Conservation (phyloP, 441 rosid genomes). For the Populus hybrid region DNA sequence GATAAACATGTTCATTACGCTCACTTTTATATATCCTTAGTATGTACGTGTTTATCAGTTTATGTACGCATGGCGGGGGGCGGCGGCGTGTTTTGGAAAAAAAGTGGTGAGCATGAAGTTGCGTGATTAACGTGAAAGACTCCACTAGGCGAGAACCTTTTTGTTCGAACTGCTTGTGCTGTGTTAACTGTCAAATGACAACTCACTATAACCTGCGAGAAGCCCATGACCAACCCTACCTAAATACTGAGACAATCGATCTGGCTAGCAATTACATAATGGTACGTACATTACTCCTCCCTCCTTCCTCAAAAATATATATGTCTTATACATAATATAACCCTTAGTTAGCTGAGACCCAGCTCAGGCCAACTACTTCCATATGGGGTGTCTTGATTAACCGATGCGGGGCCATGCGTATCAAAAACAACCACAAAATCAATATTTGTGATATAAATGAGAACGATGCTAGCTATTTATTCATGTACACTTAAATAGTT, state of each 20-base stretch:
- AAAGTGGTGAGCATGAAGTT: constrained; percentile 28
- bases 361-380: constrained; percentile 20
- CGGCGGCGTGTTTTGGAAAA: not conserved
- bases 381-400: not conserved
- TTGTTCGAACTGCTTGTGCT: constrained; percentile 18
- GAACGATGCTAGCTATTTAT: not conserved
- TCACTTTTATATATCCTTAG: not conserved
- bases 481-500: not conserved
- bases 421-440: not conserved
- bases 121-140: constrained; percentile 56
- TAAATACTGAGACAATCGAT: not conserved
- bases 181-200: constrained; percentile 34
- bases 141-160: constrained; percentile 19
- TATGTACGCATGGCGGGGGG: not conserved
- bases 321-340: too few relatives aligned
- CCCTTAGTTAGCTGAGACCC: not conserved
- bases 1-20: not conserved
- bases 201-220: constrained; percentile 36
- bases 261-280: not conserved
- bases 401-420: not conserved
- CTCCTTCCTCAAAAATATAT: not conserved
- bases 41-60: not conserved
- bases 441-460: not conserved
- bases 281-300: not conserved
- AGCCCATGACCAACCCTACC: constrained; percentile 39